Base-by-base conservation (phyloP, 2,329 filamentous ascomycete species). In the Paracoccidioides brasiliensis region DNA sequence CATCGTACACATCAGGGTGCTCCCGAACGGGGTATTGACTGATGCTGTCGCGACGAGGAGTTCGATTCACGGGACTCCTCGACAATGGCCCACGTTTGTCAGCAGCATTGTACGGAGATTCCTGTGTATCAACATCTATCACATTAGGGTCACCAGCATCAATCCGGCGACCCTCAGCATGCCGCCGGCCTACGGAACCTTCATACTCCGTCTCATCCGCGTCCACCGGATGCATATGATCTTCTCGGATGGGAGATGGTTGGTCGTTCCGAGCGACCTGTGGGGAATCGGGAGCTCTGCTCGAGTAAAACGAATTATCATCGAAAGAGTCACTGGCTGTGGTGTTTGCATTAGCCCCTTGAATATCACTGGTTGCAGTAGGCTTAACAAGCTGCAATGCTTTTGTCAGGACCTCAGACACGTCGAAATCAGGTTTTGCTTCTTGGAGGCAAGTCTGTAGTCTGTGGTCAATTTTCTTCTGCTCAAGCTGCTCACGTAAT, bases 301-400 rank as follows among this genome's bases (percentile, higher is more conserved):
- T 96, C 62, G 91, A 96, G 76, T 97, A 96, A 72, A 95, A 95
- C 43, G 90, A 93, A 67, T 94, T 90, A 69, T 94, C 86, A 72
- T 96, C 90, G 74, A 90, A 88, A 40, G 88, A 93, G 70, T 91
- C 88, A 78, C 79, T 86, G 66, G 80, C 78, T 69, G 82, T 82
- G 66, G 76, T 77, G 70, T 84, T 77, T 63, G 76, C 76, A 74
- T 81, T 80, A 76, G 76, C 75, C 57, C 71, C 72, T 68, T 77
- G 71, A 64, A 80, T 72, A 60, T 78, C 75, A 66, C 14, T 54
- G 38, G 80, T 78, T 64, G 85, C 80, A 62, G 84, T 77, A 55
- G 83, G 83, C 69, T 84, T 82, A 67, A 89, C 87, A 63, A 88
- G 75, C 60, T 82, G 79, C 67, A 85, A 76, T 50, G 85, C 86